These are phyloP conservation scores for Rubroboletus satanas DNA, from an alignment of 768 basidiomycete genomes.

Conservation along the genomic window DNA sequence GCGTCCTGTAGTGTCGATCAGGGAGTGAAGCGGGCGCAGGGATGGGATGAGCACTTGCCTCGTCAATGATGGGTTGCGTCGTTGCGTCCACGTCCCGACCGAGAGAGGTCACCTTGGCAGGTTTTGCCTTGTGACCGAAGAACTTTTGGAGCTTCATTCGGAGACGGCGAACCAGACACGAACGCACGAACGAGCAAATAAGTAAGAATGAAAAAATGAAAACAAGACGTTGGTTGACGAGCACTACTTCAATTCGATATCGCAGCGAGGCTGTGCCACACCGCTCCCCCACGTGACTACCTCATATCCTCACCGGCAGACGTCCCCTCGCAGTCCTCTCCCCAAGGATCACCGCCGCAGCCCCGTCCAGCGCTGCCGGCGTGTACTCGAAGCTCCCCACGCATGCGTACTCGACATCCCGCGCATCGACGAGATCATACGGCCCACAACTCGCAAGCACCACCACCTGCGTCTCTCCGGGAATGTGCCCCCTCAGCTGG, in stretches of 20 bases:
- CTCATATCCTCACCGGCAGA: slow-evolving; percentile 11
- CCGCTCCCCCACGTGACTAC: slow-evolving; percentile 19
- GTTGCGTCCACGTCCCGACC: slow-evolving; percentile 21
- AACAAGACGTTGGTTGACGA: too few species aligned
- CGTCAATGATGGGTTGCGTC: slow-evolving; percentile 26
- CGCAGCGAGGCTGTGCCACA: slow-evolving; percentile 22
- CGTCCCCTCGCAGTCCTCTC: slow-evolving; percentile 11
- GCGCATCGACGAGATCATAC: slow-evolving; percentile 47
- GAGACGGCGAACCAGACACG: not conserved
- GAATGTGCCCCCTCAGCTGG: slow-evolving; percentile 22
- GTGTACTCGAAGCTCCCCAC: slow-evolving; percentile 63
- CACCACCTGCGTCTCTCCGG: slow-evolving; percentile 35
- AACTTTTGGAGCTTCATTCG: slow-evolving; percentile 54
- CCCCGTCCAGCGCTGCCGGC: slow-evolving; percentile 43
- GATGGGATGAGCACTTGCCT: slow-evolving; percentile 13
- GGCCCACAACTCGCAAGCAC: slow-evolving; percentile 63
- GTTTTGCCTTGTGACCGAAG: slow-evolving; percentile 49
- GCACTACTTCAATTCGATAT: slow-evolving; percentile 3
- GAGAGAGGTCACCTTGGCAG: slow-evolving; percentile 28
- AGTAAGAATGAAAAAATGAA: too few species aligned
- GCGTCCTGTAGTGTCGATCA: slow-evolving; percentile 17
- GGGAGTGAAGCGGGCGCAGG: not conserved
- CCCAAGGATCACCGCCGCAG: slow-evolving; percentile 43
- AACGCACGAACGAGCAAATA: too few species aligned
- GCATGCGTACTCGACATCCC: slow-evolving; percentile 32